Percentiles rank a stretch among this genome's conserved stretches.
Conservation (phyloP, 257 asterid genomes). For the Penstemon davidsonii region DNA sequence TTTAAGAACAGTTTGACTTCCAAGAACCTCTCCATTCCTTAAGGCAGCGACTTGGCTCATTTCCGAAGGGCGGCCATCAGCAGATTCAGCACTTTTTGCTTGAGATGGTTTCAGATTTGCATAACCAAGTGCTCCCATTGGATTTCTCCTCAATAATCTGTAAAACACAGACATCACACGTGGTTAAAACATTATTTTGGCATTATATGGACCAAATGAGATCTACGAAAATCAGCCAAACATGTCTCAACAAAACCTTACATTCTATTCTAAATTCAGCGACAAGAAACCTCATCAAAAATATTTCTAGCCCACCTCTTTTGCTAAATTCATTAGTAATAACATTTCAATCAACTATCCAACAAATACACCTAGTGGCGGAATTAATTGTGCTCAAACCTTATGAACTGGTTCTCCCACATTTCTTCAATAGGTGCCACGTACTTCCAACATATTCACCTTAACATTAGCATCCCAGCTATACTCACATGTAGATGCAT, state of each 20-base stretch:
- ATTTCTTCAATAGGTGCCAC: not conserved
- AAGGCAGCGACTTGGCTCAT: constrained; percentile 93
- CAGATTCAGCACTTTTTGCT: constrained; percentile 46
- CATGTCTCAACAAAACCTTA: constrained; percentile 17
- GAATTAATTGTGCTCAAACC: not conserved
- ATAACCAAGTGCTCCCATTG: constrained; percentile 97
- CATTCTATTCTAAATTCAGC: constrained; percentile 23
- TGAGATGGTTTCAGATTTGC: constrained; percentile 52
- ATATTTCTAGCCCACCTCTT: constrained; percentile 12
- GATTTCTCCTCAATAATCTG: constrained; percentile 96
- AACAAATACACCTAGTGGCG: not conserved
- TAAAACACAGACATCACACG: constrained; percentile 25
- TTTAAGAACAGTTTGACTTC: constrained; percentile 96
- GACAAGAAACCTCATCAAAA: constrained; percentile 6
- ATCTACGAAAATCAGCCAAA: constrained; percentile 19
- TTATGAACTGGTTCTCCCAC: not conserved
- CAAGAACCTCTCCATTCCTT: constrained; percentile 95
- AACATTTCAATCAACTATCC: not conserved
- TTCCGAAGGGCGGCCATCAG: constrained; percentile 71
- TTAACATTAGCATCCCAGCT: constrained; percentile 3
- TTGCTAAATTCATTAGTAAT: constrained; percentile 21
- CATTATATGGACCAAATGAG: constrained; percentile 10
- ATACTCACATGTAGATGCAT: not conserved
- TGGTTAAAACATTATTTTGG: constrained; percentile 27
- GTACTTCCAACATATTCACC: constrained; percentile 6